Evolutionary conservation across 208 protist species (phyloP).

Genomic region (Wallacemonas rigidus): DNA sequence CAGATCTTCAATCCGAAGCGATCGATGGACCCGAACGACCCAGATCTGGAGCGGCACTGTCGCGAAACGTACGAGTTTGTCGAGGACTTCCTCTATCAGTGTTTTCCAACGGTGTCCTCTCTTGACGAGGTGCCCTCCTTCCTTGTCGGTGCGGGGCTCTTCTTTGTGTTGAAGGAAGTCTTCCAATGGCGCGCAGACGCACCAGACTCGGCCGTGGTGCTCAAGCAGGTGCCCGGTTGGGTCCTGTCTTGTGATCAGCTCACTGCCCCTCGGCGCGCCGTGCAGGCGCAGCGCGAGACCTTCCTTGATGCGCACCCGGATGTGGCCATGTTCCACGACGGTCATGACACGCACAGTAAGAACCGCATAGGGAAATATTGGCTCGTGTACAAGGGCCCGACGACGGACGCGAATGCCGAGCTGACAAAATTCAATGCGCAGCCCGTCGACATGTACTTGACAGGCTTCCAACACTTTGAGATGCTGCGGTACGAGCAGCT

Average conservation of each 20-base stretch:
- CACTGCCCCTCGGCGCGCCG: neutral
- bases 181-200: slow-evolving; percentile 32
- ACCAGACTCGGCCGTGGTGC: slow-evolving; percentile 4
- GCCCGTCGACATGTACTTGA: slow-evolving; percentile 26
- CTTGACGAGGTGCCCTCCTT: slow-evolving; percentile 78
- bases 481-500: slow-evolving; percentile 54
- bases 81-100: slow-evolving; percentile 89
- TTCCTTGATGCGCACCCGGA: slow-evolving; percentile 10
- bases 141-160: slow-evolving; percentile 74
- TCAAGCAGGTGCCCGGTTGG: slow-evolving; percentile 11
- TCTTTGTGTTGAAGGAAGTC: slow-evolving; percentile 74
- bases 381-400: neutral
- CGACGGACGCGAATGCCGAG: neutral
- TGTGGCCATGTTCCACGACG: slow-evolving; percentile 11
- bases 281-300: slow-evolving; percentile 5
- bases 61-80: slow-evolving; percentile 87
- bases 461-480: slow-evolving; percentile 33
- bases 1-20: slow-evolving; percentile 80
- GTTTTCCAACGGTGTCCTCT: slow-evolving; percentile 74
- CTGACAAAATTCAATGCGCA: slow-evolving; percentile 3
- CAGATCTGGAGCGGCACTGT: slow-evolving; percentile 71
- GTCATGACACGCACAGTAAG: neutral
- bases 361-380: neutral
- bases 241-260: neutral
- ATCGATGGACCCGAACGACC: slow-evolving; percentile 74